A percentile compares a stretch with the other conserved stretches of the same genome.
Conservation (phyloP, 139 green algal genomes). For the Chlamydomonas applanata region DNA sequence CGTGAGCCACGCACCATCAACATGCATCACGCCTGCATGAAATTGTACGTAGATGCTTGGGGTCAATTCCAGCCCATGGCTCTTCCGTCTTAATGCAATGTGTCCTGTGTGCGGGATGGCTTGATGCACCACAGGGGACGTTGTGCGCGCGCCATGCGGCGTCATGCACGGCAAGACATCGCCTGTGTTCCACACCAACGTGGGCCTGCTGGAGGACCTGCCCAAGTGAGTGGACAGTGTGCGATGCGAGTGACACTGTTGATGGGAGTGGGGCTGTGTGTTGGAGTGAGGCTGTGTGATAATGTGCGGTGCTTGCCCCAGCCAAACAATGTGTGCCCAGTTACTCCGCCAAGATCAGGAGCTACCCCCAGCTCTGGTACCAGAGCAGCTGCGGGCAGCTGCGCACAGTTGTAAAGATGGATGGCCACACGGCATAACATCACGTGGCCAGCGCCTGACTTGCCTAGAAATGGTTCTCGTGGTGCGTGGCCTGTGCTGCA, state of each 20-base stretch:
- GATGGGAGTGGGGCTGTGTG: background rate
- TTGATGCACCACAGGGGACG: conserved; percentile 46
- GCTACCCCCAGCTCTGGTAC: too few relatives aligned
- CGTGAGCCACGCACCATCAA: too few relatives aligned
- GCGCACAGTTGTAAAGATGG: too few relatives aligned
- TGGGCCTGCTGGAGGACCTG: conserved; percentile 73
- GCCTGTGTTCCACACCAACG: conserved; percentile 80
- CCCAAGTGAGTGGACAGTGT: conserved; percentile 49
- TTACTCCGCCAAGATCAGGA: too few relatives aligned
- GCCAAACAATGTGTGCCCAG: background rate
- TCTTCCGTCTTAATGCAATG: background rate
- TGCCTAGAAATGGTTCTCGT: too few relatives aligned
- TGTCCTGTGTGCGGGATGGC: background rate
- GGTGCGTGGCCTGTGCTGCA: conserved; percentile 26
- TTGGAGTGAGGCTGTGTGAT: background rate
- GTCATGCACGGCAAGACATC: conserved; percentile 98
- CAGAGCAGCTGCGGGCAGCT: too few relatives aligned
- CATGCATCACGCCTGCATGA: too few relatives aligned
- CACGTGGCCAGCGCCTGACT: background rate
- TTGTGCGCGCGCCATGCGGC: conserved; percentile 87
- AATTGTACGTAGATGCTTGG: background rate
- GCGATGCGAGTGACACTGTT: background rate
- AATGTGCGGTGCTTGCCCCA: background rate
- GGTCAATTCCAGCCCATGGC: background rate
- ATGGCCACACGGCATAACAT: too few relatives aligned